Evolutionary conservation across 192 early-diverging fungal genomes (phyloP).

Genomic region (Coemansia sp.): DNA sequence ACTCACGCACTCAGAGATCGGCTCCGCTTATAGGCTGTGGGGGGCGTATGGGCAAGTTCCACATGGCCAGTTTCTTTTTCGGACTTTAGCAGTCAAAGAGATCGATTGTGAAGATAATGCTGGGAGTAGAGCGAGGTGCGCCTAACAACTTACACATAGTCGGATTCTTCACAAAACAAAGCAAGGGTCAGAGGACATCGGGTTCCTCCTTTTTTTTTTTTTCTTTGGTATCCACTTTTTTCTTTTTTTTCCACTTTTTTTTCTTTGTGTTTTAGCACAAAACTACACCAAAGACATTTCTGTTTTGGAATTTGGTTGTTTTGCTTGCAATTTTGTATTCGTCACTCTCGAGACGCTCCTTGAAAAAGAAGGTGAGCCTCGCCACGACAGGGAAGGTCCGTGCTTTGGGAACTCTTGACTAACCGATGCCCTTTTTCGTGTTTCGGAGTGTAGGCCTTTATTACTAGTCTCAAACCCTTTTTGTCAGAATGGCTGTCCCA

Average conservation of each 20-base stretch:
- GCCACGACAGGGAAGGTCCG: neutral
- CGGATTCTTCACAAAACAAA: neutral
- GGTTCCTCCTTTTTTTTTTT: neutral
- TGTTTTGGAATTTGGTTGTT: neutral
- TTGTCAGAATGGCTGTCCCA: constrained; percentile 31
- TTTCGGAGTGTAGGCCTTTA: neutral
- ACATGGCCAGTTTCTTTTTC: constrained; percentile 31
- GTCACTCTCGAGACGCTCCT: neutral
- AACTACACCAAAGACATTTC: neutral
- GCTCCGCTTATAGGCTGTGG: neutral
- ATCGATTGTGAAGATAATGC: neutral
- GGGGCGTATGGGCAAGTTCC: constrained; percentile 39
- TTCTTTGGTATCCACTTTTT: neutral
- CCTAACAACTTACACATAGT: neutral
- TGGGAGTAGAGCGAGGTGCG: neutral
- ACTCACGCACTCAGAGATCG: too few species aligned
- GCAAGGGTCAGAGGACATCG: neutral
- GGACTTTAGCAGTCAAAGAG: neutral
- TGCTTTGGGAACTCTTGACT: neutral
- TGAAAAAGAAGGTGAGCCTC: neutral
- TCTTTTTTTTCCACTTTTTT: neutral
- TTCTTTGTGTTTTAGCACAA: neutral
- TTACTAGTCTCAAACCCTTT: neutral
- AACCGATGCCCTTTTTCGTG: neutral
- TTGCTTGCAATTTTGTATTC: constrained; percentile 1